Evolutionary conservation across 306 rosid genomes (phyloP), one percentile per base, ranked within the genome.

Genomic region (Ceratonia siliqua): DNA sequence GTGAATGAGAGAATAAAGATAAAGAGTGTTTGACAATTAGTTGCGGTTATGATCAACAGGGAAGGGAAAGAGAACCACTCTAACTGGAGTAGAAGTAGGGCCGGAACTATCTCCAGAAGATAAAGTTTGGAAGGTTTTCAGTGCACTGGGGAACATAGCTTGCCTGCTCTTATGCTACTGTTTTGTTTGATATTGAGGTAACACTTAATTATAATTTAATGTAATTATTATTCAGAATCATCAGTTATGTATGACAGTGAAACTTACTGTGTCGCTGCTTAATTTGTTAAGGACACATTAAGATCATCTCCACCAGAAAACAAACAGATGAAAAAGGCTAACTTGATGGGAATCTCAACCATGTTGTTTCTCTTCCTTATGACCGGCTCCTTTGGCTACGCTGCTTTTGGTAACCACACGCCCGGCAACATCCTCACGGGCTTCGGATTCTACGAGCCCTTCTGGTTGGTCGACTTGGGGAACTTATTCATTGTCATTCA

Each of bases 371-470:
- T 90, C 13, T 86, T 88, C 70, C 64, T 87, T 54, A 38, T 50
- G 12, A 68, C 70, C 38, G 87, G 85, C 48, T 52, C 83, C 58
- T 79, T 84, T 53, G 94, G 94, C 12, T 89, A 89, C 62, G 97
- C 90, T 21, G 97, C 94, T 10, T 91, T 87, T 4, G 92, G 97
- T 0, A 70, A 88, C 58, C 56, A 68, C 32, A 78, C 96, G 0
- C 93, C 87, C 0, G 90, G 91, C n/a, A 87, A 91, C 81, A 82
- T 87, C 15, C 85, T 88, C 67, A 83, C 90, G 0, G 92, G 91
- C 56, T 86, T 88, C 62, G 96, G 91, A 76, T 83, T 73, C 66
- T 84, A 83, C 1, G 84, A 82, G 14, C 83, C 90, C 11, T 82
- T 70, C 50, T 91, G 89, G 90, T 77, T 86, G 41, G 76, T 91